Conservation (phyloP, 2,329 filamentous ascomycete genomes). For the Boeremia exigua region DNA sequence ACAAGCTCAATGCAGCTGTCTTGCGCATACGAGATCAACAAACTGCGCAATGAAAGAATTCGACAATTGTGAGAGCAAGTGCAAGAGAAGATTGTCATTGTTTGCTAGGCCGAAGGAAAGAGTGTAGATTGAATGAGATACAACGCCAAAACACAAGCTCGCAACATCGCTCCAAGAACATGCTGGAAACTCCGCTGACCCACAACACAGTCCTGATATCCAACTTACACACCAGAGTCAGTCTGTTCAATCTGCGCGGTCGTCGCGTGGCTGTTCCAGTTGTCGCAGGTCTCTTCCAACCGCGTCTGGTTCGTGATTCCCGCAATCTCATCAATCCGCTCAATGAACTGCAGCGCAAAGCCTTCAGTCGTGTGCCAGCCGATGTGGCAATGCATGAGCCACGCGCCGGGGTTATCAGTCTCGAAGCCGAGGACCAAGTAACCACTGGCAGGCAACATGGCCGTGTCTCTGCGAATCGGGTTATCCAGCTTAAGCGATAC, state of each 20-base stretch:
- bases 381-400: slow-evolving; percentile 50
- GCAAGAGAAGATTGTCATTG: too few species aligned
- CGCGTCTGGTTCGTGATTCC: slow-evolving; percentile 21
- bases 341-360: slow-evolving; percentile 44
- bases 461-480: slow-evolving; percentile 43
- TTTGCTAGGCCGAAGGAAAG: not conserved
- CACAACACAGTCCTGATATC: not conserved
- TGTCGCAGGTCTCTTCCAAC: slow-evolving; percentile 15
- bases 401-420: slow-evolving; percentile 46
- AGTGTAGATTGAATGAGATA: not conserved
- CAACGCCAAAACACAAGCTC: not conserved
- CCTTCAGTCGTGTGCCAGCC: slow-evolving; percentile 46
- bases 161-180: not conserved
- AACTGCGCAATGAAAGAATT: too few species aligned
- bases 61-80: too few species aligned
- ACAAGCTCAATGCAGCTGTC: too few species aligned
- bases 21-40: too few species aligned
- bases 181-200: not conserved
- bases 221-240: slow-evolving; percentile 33
- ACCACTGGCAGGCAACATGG: slow-evolving; percentile 38
- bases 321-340: slow-evolving; percentile 36
- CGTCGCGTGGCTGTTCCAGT: slow-evolving; percentile 21
- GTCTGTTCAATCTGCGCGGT: slow-evolving; percentile 30
- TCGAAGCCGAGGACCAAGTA: slow-evolving; percentile 45
- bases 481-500: slow-evolving; percentile 34